Evolutionary conservation across 495 filamentous ascomycete genomes (phyloP).

Genomic region (Aspergillus mulundensis): DNA sequence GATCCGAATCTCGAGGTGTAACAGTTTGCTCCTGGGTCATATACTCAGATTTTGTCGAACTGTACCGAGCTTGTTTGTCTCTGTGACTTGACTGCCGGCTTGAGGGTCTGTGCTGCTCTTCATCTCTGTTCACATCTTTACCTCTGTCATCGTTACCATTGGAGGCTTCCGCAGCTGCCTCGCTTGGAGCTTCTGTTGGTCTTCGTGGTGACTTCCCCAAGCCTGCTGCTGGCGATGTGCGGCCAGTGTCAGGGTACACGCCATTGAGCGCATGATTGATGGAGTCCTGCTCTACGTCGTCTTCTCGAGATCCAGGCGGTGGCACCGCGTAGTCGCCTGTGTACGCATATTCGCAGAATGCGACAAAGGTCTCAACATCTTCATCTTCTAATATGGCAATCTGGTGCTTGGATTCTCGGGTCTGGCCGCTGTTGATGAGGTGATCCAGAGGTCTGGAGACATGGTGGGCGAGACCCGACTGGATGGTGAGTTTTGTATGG

Average conservation of each 20-base stretch:
- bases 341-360: constrained; percentile 49
- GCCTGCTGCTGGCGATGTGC: not conserved
- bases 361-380: constrained; percentile 44
- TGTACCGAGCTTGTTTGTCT: constrained; percentile 1
- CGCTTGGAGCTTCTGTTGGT: not conserved
- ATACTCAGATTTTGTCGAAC: constrained; percentile 7
- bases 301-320: constrained; percentile 24
- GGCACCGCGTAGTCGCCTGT: constrained; percentile 45
- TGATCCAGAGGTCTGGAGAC: constrained; percentile 45
- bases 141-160: not conserved
- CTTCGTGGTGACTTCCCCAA: not conserved
- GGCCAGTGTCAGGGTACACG: constrained; percentile 11
- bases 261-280: constrained; percentile 19
- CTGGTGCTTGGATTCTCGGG: constrained; percentile 41
- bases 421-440: constrained; percentile 44
- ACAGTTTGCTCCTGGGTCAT: not conserved
- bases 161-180: not conserved
- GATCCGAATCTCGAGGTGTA: constrained; percentile 4
- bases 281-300: constrained; percentile 13
- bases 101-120: not conserved
- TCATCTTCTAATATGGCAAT: constrained; percentile 43
- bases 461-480: constrained; percentile 44
- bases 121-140: not conserved
- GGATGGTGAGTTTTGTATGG: constrained; percentile 43
- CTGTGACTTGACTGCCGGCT: not conserved